These are phyloP conservation scores for Sporothrix pseudoabietina DNA, from an alignment of 2,329 filamentous ascomycete species.

Conservation along the genomic window DNA sequence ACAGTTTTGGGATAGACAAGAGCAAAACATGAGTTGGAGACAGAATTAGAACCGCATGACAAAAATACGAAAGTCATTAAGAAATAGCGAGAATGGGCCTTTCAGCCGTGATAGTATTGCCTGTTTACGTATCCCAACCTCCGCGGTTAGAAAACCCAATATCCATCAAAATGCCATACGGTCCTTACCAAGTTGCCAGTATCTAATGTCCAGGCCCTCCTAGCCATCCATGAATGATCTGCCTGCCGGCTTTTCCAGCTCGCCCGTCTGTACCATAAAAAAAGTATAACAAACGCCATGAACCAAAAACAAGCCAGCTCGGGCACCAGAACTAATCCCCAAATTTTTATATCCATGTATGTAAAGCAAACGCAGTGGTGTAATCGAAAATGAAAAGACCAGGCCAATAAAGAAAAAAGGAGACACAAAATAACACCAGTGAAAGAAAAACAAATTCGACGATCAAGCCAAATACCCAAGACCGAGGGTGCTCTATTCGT, in stretches of 20 bases:
- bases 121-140: not conserved
- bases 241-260: not conserved
- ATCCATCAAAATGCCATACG: not conserved
- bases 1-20: not conserved
- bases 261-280: not conserved
- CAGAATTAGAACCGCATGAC: not conserved
- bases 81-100: not conserved
- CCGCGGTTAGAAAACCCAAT: not conserved
- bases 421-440: not conserved
- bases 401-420: not conserved
- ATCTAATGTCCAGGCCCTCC: not conserved
- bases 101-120: not conserved
- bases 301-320: not conserved
- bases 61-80: not conserved
- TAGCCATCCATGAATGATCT: not conserved
- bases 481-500: conserved; percentile 40
- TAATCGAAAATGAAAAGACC: conserved; percentile 7
- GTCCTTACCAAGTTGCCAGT: not conserved
- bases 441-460: not conserved
- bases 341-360: conserved; percentile 8
- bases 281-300: conserved; percentile 1
- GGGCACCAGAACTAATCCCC: not conserved
- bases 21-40: not conserved
- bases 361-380: conserved; percentile 13
- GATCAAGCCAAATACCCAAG: not conserved